phyloP scores from a whole-genome alignment of 176 grass and related monocot genomes.

The Saccharum spontaneum region DNA sequence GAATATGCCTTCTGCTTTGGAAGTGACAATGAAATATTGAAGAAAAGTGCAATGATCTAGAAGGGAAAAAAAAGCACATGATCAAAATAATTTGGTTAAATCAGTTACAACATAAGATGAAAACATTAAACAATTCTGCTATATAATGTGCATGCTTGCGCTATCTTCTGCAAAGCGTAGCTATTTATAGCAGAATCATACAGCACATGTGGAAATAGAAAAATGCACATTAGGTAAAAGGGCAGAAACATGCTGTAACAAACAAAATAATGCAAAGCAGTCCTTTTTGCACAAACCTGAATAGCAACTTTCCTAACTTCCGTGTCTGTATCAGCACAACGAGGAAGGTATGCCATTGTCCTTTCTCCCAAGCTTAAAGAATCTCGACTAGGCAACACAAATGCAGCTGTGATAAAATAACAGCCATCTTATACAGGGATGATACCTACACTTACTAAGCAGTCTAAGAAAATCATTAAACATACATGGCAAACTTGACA shows the following conservation, averaged over 20 bases:
- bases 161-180: slow-evolving; percentile 15
- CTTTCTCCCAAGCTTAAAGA: slow-evolving; percentile 91
- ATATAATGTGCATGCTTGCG: neutral
- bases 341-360: slow-evolving; percentile 85
- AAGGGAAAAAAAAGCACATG: neutral
- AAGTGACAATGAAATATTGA: slow-evolving; percentile 90
- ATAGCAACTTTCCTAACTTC: slow-evolving; percentile 84
- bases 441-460: neutral
- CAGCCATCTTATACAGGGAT: slow-evolving; percentile 25
- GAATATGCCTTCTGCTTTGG: slow-evolving; percentile 75
- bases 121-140: neutral
- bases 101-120: slow-evolving; percentile 8
- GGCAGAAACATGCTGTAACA: slow-evolving; percentile 11
- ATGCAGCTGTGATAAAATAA: slow-evolving; percentile 70
- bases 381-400: slow-evolving; percentile 92
- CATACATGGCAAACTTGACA: slow-evolving; percentile 88
- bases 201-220: slow-evolving; percentile 1
- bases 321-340: slow-evolving; percentile 76
- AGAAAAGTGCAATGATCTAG: slow-evolving; percentile 90
- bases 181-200: slow-evolving; percentile 30
- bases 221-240: neutral
- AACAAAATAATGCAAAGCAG: neutral
- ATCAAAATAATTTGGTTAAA: slow-evolving; percentile 25
- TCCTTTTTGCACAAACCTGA: slow-evolving; percentile 63
- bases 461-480: slow-evolving; percentile 25